Evolutionary conservation across 768 basidiomycete species (phyloP).

Genomic region (Epithele typhae): DNA sequence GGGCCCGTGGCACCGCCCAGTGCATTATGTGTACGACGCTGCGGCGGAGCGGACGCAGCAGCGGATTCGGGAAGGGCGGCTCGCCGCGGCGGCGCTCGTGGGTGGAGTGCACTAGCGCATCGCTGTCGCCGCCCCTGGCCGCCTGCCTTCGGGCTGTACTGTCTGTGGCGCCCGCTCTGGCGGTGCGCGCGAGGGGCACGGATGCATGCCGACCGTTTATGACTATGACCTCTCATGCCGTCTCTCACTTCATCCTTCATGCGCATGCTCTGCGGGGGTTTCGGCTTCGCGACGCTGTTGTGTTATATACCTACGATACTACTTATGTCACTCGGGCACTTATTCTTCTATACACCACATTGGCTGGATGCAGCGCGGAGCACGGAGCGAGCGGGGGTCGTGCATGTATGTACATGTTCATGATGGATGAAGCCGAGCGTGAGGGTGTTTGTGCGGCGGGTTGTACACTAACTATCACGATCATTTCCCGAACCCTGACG

Average conservation of each 20-base stretch:
- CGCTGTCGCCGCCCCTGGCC: too few species aligned
- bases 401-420: background rate
- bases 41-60: slow-evolving; percentile 75
- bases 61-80: slow-evolving; percentile 43
- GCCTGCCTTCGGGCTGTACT: too few species aligned
- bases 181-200: too few species aligned
- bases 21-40: slow-evolving; percentile 88
- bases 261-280: background rate
- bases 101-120: slow-evolving; percentile 24
- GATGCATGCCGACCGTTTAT: too few species aligned
- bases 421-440: background rate
- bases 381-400: background rate
- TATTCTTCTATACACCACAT: background rate
- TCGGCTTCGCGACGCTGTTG: slow-evolving; percentile 13
- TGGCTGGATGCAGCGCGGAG: background rate
- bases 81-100: slow-evolving; percentile 21
- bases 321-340: background rate
- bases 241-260: background rate
- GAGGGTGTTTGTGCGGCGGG: background rate
- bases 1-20: slow-evolving; percentile 38
- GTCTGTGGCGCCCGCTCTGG: too few species aligned
- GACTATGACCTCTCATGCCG: background rate
- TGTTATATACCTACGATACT: slow-evolving; percentile 12
- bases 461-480: slow-evolving; percentile 12
- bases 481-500: slow-evolving; percentile 4